Evolutionary conservation across 768 basidiomycete species (phyloP), one percentile per base, ranked within the genome.

Genomic region (Rhodotorula babjevae): DNA sequence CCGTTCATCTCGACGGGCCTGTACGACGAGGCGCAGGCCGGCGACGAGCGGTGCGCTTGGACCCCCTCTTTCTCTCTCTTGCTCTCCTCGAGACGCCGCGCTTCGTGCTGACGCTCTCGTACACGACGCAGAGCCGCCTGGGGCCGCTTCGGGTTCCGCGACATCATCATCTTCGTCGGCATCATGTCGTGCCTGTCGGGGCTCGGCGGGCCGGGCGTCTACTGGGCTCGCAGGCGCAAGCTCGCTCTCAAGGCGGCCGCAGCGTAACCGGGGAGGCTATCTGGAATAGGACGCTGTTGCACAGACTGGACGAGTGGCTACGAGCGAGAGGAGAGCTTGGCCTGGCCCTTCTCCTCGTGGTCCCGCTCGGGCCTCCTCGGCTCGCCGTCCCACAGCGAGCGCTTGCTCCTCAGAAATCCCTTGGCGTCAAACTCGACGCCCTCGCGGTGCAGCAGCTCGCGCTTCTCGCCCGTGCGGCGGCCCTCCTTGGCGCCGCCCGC

Each of bases 381-480:
- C n/a, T n/a, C 15, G 12, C 80, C 36, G 73, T 69, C 33, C 71
- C 71, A 72, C 44, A 67, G 55, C n/a, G 14, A 31, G 18, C 3
- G 4, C 63, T 72, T 64, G 57, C 57, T 63, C 33, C 61, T 50
- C 1, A 87, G 77, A 76, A 82, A 82, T 0, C 87, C 87, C 4
- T 82, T 82, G 14, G 77, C 62, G 58, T 83, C 83, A 68, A 88
- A 87, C 14, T 44, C 52, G 4, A 88, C 85, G 0, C 87, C 87
- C 78, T 89, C 88, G 61, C 79, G 75, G n/a, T 77, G 79, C 16
- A 88, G 80, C 49, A 88, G 78, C 46, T 82, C 81, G 33, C 86
- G 68, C 78, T 89, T 89, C 62, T 72, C 59, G 44, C 29, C 56
- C 67, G 25, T 61, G 29, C 33, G 23, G 40, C 23, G 15, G 7